Conservation (phyloP, 2,329 filamentous ascomycete genomes). For the Hypomyces perniciosus region DNA sequence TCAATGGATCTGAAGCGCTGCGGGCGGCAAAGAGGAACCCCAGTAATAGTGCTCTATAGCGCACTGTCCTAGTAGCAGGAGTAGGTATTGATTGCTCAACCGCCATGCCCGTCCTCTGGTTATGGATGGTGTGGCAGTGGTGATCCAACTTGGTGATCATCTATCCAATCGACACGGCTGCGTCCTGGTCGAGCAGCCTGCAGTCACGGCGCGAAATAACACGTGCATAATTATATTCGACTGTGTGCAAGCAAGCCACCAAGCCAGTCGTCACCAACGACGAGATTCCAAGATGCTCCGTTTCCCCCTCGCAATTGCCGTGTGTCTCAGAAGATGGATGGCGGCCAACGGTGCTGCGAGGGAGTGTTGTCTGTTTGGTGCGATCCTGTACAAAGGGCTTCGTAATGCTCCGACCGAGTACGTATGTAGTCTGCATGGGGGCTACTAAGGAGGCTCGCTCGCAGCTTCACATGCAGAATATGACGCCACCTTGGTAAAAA, state of each 20-base stretch:
- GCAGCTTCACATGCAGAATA: conserved; percentile 6
- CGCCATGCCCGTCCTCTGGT: too few species aligned
- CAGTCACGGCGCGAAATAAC: neutral
- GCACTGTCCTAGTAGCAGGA: too few species aligned
- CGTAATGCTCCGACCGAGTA: neutral
- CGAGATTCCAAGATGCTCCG: neutral
- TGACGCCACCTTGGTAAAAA: conserved; percentile 7
- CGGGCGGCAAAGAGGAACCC: too few species aligned
- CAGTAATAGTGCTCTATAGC: too few species aligned
- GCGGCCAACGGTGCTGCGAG: neutral
- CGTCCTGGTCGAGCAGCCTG: conserved; percentile 3
- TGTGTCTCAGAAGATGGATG: conserved; percentile 3
- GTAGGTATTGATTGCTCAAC: too few species aligned
- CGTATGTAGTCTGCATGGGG: neutral
- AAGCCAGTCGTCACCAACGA: conserved; percentile 8
- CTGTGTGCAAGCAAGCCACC: conserved; percentile 6
- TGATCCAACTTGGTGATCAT: neutral
- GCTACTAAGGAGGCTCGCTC: neutral
- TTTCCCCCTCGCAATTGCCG: conserved; percentile 7
- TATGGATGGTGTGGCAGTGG: neutral
- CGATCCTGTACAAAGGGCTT: neutral
- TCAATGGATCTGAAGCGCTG: too few species aligned
- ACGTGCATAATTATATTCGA: conserved; percentile 8
- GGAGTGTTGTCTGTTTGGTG: neutral
- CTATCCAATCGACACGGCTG: neutral